phyloP scores from a whole-genome alignment of 305 asterid species.

The Salvia sclarea region DNA sequence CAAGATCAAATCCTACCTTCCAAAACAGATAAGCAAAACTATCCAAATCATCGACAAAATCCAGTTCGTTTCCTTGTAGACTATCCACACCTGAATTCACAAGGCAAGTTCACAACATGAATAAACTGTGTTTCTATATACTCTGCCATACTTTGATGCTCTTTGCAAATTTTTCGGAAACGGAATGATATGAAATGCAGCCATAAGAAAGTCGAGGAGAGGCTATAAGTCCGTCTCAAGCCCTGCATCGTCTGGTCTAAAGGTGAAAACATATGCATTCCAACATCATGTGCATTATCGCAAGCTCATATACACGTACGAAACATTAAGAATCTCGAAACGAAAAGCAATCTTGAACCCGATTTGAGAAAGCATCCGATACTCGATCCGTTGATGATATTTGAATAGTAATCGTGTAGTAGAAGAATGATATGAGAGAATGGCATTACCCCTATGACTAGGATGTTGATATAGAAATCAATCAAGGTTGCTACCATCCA shows the following conservation, averaged over 20 bases:
- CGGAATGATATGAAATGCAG: neutral
- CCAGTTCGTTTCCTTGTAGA: conserved; percentile 77
- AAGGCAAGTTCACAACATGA: conserved; percentile 22
- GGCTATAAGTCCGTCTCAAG: neutral
- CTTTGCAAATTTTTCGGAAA: neutral
- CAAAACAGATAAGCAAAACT: conserved; percentile 65
- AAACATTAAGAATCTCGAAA: too few relatives aligned
- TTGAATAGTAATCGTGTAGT: neutral
- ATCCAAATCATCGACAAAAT: conserved; percentile 60
- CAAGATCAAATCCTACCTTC: conserved; percentile 59
- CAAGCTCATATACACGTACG: neutral
- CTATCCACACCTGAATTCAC: conserved; percentile 66
- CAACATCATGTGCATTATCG: neutral
- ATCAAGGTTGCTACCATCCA: conserved; percentile 78
- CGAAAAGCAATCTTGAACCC: neutral
- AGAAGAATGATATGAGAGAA: conserved; percentile 12
- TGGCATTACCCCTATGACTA: conserved; percentile 62
- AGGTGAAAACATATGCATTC: too few relatives aligned
- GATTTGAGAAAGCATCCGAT: neutral
- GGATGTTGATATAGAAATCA: conserved; percentile 64
- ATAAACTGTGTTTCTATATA: neutral
- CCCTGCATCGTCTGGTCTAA: neutral
- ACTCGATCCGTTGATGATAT: conserved; percentile 9
- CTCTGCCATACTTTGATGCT: neutral
- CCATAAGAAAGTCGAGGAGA: neutral